These are phyloP conservation scores for Lactarius vividus DNA, from an alignment of 768 basidiomycete species.

Conservation along the genomic window DNA sequence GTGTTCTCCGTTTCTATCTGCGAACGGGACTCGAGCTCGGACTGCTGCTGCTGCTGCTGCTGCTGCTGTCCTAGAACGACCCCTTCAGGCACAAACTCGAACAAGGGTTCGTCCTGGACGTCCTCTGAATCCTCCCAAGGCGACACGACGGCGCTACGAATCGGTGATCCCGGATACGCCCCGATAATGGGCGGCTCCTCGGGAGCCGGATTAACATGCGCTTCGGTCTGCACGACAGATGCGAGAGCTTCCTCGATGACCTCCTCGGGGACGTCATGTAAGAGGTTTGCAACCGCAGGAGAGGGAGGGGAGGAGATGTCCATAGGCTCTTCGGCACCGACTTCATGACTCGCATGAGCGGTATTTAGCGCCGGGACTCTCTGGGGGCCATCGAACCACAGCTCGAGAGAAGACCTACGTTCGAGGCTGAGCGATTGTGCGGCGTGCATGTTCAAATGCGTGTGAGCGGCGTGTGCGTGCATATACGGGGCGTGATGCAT, in stretches of 20 bases:
- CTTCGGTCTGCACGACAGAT: conserved; percentile 5
- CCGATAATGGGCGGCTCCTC: conserved; percentile 43
- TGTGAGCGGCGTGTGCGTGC: conserved; percentile 18
- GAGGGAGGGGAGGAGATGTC: conserved; percentile 18
- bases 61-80: background rate
- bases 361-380: background rate
- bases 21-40: background rate
- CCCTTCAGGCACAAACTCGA: background rate
- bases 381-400: conserved; percentile 19
- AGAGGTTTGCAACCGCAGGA: conserved; percentile 1
- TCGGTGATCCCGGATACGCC: conserved; percentile 42
- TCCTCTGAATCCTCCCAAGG: conserved; percentile 11
- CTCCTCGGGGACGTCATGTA: conserved; percentile 10
- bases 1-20: background rate
- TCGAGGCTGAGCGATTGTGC: conserved; percentile 13
- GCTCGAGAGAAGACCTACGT: conserved; percentile 20
- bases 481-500: conserved; percentile 22
- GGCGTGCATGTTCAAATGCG: conserved; percentile 15
- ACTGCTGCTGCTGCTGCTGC: too few relatives aligned
- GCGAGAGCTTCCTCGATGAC: conserved; percentile 16
- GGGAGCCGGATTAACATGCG: conserved; percentile 15
- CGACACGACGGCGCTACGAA: conserved; percentile 34
- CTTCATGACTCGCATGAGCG: background rate
- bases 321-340: conserved; percentile 16
- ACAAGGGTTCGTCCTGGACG: background rate